These are phyloP conservation scores for Colletotrichum endophyticum DNA, from an alignment of 2,329 filamentous ascomycete species.

Conservation along the genomic window DNA sequence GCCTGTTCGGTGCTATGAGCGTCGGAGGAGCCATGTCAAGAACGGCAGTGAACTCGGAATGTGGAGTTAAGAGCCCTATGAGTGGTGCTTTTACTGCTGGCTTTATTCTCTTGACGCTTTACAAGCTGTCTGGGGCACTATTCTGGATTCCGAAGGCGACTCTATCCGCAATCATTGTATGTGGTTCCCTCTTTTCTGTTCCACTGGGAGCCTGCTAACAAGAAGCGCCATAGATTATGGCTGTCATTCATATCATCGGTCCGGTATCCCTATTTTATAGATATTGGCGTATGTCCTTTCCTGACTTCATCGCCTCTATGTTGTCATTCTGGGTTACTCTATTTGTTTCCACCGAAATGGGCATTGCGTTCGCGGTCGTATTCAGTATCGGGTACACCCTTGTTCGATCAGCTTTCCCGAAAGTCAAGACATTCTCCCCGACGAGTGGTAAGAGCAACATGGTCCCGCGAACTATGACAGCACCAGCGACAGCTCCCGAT, in stretches of 20 bases:
- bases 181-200: slow-evolving; percentile 18
- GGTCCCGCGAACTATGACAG: slow-evolving; percentile 29
- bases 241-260: slow-evolving; percentile 66
- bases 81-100: slow-evolving; percentile 65
- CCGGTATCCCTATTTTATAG: slow-evolving; percentile 63
- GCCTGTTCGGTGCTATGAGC: slow-evolving; percentile 68
- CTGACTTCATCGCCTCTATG: slow-evolving; percentile 68
- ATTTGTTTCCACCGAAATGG: slow-evolving; percentile 64
- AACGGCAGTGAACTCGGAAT: slow-evolving; percentile 70
- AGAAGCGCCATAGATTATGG: slow-evolving; percentile 52
- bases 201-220: background rate
- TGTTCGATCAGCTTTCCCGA: slow-evolving; percentile 61
- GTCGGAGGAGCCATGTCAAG: slow-evolving; percentile 71
- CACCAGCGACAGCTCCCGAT: slow-evolving; percentile 19
- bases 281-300: slow-evolving; percentile 69
- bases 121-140: slow-evolving; percentile 62
- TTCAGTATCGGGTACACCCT: slow-evolving; percentile 69
- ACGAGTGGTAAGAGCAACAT: slow-evolving; percentile 28
- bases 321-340: slow-evolving; percentile 69
- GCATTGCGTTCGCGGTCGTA: slow-evolving; percentile 62
- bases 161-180: slow-evolving; percentile 65
- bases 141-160: slow-evolving; percentile 74
- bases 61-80: slow-evolving; percentile 65
- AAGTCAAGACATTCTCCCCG: slow-evolving; percentile 36
- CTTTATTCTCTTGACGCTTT: slow-evolving; percentile 66